phyloP scores from a whole-genome alignment of 2,329 filamentous ascomycete species.

The Xenosphaeropsis pyriputrescens region DNA sequence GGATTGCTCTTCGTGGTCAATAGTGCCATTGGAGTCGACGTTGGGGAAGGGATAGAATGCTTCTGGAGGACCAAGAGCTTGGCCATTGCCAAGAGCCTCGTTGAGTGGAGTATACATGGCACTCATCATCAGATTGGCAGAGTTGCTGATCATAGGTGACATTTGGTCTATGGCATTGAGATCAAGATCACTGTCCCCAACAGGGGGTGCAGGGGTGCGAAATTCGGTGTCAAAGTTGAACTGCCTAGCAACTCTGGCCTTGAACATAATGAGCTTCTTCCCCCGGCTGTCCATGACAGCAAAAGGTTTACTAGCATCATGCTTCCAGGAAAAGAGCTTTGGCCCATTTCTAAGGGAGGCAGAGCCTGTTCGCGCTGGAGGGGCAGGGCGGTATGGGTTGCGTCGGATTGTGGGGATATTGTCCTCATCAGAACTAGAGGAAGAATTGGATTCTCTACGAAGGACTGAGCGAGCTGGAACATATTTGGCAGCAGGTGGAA shows the following conservation, averaged over 20 bases:
- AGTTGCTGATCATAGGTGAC: conserved; percentile 46
- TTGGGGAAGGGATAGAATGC: conserved; percentile 58
- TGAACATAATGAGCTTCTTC: conserved; percentile 25
- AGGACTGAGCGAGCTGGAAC: conserved; percentile 32
- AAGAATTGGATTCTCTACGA: conserved; percentile 28
- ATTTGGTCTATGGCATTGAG: conserved; percentile 3
- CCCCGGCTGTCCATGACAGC: conserved; percentile 23
- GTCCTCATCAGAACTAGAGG: conserved; percentile 22
- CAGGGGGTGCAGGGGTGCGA: conserved; percentile 11
- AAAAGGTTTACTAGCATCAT: conserved; percentile 20
- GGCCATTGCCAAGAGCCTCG: conserved; percentile 22
- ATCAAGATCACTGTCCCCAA: conserved; percentile 21
- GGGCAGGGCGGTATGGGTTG: conserved; percentile 6
- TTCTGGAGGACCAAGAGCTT: conserved; percentile 59
- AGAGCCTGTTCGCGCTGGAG: not conserved
- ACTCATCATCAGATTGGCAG: conserved; percentile 66
- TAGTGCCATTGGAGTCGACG: conserved; percentile 37
- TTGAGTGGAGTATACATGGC: conserved; percentile 25
- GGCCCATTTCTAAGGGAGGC: conserved; percentile 10
- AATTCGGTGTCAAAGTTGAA: conserved; percentile 21
- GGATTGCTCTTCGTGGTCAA: conserved; percentile 35
- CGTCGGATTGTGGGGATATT: conserved; percentile 16
- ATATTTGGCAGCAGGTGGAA: conserved; percentile 29
- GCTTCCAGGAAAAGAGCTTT: conserved; percentile 17
- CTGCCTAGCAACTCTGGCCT: conserved; percentile 17